Percentiles rank a stretch among this genome's conserved stretches.
phyloP scores from a whole-genome alignment of 164 flowering plant species.

The Vitis vinifera region ASM3070453v1 NC_081811.1:7068501-7069000 shows the following conservation, averaged over 20 bases:
- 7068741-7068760: no score
- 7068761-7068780: no score
- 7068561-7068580: not conserved
- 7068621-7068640: no score
- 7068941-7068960: slow-evolving; percentile 85
- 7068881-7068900: not conserved
- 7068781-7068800: no score
- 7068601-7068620: not conserved
- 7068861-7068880: not conserved
- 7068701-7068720: not conserved
- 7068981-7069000: slow-evolving; percentile 85
- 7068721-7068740: not conserved
- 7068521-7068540: not conserved
- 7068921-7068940: slow-evolving; percentile 79
- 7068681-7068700: not conserved
- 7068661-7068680: not conserved
- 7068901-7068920: slow-evolving; percentile 8
- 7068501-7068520: not conserved
- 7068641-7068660: not conserved
- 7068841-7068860: no score
- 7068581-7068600: not conserved
- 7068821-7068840: no score
- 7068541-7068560: not conserved
- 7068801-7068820: no score
- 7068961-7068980: slow-evolving; percentile 72